These are phyloP conservation scores for Straminergon stramineum DNA, from an alignment of 225 moss, liverwort and hornwort genomes.

Conservation along the genomic window DNA sequence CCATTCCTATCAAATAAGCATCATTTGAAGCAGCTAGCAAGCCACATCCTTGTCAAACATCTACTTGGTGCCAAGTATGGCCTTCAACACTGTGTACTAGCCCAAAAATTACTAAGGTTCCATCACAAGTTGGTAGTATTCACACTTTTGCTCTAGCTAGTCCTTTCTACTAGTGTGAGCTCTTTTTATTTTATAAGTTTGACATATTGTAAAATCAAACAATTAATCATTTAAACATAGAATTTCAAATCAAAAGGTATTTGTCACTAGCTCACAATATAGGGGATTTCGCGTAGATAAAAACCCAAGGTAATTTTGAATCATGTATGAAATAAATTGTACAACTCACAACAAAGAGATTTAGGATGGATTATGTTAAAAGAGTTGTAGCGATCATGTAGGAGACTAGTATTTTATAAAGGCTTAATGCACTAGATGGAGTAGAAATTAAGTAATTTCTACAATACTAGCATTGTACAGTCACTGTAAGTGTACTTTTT, in stretches of 20 bases:
- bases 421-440: not conserved
- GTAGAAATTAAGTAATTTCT: not conserved
- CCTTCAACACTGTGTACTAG: accelerated
- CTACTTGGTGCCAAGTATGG: not conserved
- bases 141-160: not conserved
- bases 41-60: not conserved
- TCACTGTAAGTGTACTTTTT: not conserved
- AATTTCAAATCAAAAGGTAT: not conserved
- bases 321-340: not conserved
- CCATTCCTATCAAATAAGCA: not conserved
- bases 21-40: not conserved
- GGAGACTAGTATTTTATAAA: not conserved
- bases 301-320: not conserved
- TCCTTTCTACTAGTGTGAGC: not conserved
- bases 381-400: no score
- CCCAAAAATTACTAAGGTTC: not conserved
- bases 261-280: not conserved
- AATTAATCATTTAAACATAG: not conserved
- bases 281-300: not conserved
- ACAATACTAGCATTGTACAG: not conserved
- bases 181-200: not conserved
- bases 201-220: not conserved
- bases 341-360: not conserved
- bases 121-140: not conserved
- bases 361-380: no score